Base-by-base conservation (phyloP, 2,329 filamentous ascomycete genomes). In the Chrysosporium queenslandicum region DNA sequence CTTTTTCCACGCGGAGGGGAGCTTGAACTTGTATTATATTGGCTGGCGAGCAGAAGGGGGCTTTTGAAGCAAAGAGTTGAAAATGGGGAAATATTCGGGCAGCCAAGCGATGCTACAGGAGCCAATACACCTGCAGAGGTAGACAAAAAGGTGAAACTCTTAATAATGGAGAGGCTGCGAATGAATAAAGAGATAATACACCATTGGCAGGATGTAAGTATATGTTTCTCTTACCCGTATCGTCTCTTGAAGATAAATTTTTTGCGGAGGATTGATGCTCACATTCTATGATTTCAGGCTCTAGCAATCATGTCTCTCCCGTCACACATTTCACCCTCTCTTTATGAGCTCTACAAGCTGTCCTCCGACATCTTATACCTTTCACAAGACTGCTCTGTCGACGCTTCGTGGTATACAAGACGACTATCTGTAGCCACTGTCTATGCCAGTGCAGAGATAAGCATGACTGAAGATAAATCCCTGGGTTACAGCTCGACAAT, bases 311-410 rank as follows among this genome's bases (percentile, higher is more conserved):
- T 96, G 86, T 88, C 89, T 3, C 83, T 94, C 53, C 86, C 88
- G 0, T 80, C 77, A 55, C 85, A 91, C 66, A 77, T 94, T 30
- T 80, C 87, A 0, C 71, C 80, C 7, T 90, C 89, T 0, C 66
- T 96, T 2, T 77, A 77, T 41, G 92, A 97, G 71, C 79, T 98
- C 3, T 82, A 85, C 39, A 75, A 79, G 46, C 80, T 98, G 3
- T 79, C 85, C n/a, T 91, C 96, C 66, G 92, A 98, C 68, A 94
- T 98, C 48, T 87, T 86, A 77, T 89, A 86, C 63, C 79, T 95
- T 3, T 81, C 91, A 0, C 87, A 88, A 47, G 92, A 97, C 68
- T 75, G 72, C 20, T 79, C 83, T 20, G 86, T 96, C 55, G 90
- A 97, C 68, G 79, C 81, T 3, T 83, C 82, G 3, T 98, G 92